Percentiles rank a stretch among this genome's conserved stretches.
phyloP scores from a whole-genome alignment of 2,329 filamentous ascomycete species.

The Colletotrichum sp. region DNA sequence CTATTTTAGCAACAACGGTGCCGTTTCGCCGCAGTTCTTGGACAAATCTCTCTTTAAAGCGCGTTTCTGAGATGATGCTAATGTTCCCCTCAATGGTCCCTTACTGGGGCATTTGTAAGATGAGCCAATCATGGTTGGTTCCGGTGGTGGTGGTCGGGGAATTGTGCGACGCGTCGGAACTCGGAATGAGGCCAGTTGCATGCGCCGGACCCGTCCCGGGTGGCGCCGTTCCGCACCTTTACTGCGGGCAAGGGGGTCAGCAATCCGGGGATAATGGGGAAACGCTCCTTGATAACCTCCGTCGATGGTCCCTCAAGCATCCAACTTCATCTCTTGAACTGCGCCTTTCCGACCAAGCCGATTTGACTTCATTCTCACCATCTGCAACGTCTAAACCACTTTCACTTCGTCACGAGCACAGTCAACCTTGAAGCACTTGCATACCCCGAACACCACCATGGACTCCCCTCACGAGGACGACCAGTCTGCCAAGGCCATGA shows the following conservation, averaged over 20 bases:
- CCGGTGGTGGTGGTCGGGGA: neutral
- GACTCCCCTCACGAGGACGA: slow-evolving; percentile 11
- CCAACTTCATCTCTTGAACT: neutral
- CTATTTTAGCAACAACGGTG: neutral
- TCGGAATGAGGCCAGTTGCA: neutral
- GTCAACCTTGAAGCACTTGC: neutral
- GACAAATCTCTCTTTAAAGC: neutral
- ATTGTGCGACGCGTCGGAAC: slow-evolving; percentile 4
- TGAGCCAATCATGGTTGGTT: neutral
- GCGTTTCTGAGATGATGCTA: neutral
- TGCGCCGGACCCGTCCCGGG: neutral
- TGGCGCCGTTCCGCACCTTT: neutral
- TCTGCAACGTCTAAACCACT: accelerated
- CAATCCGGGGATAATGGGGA: slow-evolving; percentile 5
- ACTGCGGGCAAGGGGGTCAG: neutral
- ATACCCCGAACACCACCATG: neutral
- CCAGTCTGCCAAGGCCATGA: slow-evolving; percentile 29
- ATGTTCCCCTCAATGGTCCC: neutral
- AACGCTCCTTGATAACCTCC: neutral
- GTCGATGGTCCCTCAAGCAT: neutral
- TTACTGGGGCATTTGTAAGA: neutral
- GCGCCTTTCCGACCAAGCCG: neutral
- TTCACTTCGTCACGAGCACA: neutral
- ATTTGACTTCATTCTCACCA: accelerated
- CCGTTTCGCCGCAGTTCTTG: neutral